A percentile compares a stretch with the other conserved stretches of the same genome.
These are phyloP conservation scores for Trifolium repens DNA, from an alignment of 306 rosid genomes.

Conservation along the genomic window DNA sequence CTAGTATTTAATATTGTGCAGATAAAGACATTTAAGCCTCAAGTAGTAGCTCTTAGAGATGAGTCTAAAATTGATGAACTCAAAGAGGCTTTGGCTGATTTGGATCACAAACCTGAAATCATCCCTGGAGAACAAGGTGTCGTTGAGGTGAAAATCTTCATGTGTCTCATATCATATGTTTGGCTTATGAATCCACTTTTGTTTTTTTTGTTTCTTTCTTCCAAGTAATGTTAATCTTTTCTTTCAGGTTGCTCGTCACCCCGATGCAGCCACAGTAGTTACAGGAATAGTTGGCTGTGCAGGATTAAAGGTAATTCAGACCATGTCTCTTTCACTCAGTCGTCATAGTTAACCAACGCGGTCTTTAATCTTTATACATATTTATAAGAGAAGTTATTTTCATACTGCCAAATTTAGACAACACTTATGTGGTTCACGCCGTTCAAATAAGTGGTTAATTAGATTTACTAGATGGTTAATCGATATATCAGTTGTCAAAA, in stretches of 20 bases:
- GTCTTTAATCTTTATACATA: too few species aligned
- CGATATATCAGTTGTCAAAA: not conserved
- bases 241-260: slow-evolving; percentile 86
- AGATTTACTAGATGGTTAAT: too few species aligned
- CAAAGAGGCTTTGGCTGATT: slow-evolving; percentile 81
- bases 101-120: slow-evolving; percentile 76
- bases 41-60: slow-evolving; percentile 75
- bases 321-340: not conserved
- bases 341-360: not conserved
- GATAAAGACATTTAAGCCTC: slow-evolving; percentile 84
- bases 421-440: not conserved
- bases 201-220: not conserved
- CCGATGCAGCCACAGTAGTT: slow-evolving; percentile 86
- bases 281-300: slow-evolving; percentile 97
- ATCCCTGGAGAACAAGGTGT: slow-evolving; percentile 90
- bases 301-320: slow-evolving; percentile 67
- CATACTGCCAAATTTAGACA: not conserved
- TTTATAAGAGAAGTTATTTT: too few species aligned
- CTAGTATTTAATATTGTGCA: slow-evolving; percentile 33
- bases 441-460: not conserved
- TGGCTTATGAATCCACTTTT: slow-evolving; percentile 9
- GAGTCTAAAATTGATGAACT: slow-evolving; percentile 78
- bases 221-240: slow-evolving; percentile 23
- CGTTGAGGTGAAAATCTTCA: slow-evolving; percentile 63
- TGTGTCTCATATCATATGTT: not conserved